phyloP scores from a whole-genome alignment of 2,329 filamentous ascomycete species.

The Calonectria honghensis region DNA sequence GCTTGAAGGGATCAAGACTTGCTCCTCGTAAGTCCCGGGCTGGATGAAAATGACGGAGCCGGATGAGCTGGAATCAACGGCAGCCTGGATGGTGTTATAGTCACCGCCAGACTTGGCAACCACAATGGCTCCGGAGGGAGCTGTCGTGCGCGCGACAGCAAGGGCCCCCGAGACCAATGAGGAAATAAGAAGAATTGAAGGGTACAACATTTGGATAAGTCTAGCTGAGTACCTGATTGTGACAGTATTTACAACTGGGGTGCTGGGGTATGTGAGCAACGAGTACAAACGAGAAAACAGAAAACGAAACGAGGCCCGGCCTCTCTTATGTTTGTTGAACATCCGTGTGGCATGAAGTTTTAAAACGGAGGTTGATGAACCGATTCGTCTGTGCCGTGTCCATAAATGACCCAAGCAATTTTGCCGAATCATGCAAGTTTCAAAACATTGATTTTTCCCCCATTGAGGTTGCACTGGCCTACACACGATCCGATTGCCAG shows the following conservation, averaged over 20 bases:
- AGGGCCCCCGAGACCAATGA: conserved; percentile 42
- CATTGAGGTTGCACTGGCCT: conserved; percentile 17
- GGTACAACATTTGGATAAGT: conserved; percentile 34
- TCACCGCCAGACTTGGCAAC: conserved; percentile 60
- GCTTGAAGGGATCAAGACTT: conserved; percentile 71
- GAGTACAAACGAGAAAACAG: neutral
- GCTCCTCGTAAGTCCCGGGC: conserved; percentile 55
- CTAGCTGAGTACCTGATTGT: neutral
- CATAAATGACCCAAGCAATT: neutral
- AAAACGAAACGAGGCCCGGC: conserved; percentile 15
- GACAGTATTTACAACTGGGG: neutral
- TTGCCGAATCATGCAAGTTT: conserved; percentile 23
- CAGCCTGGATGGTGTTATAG: conserved; percentile 67
- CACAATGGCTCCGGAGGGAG: conserved; percentile 57
- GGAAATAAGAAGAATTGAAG: conserved; percentile 31
- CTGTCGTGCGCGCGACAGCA: conserved; percentile 54
- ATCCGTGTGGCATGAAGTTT: neutral
- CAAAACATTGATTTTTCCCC: conserved; percentile 31
- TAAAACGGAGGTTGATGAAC: neutral
- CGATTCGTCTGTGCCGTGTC: conserved; percentile 1
- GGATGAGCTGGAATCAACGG: conserved; percentile 68
- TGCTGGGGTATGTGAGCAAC: neutral
- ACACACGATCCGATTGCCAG: neutral
- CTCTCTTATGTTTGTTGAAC: conserved; percentile 5
- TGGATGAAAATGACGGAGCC: conserved; percentile 51